phyloP scores from a whole-genome alignment of 495 filamentous ascomycete genomes.

The Penicillium maclennaniae region DNA sequence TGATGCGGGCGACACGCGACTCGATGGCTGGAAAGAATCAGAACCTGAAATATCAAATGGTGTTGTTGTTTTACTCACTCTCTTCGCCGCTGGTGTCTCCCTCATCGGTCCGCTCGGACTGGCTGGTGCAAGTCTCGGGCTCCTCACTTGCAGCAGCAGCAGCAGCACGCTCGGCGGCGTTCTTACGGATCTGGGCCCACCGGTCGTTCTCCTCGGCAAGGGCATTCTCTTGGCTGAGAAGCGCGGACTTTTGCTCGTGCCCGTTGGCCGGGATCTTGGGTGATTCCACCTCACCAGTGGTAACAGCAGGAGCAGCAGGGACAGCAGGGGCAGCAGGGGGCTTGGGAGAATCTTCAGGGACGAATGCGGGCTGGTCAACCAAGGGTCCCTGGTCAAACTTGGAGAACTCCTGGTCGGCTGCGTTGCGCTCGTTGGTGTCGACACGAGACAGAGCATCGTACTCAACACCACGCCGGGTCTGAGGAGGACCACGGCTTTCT shows the following conservation, averaged over 20 bases:
- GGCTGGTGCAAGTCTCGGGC: conserved; percentile 33
- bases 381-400: conserved; percentile 90
- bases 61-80: conserved; percentile 57
- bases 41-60: background rate
- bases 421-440: conserved; percentile 60
- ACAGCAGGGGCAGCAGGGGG: conserved; percentile 14
- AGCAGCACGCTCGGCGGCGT: conserved; percentile 76
- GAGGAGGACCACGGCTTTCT: conserved; percentile 35
- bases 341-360: conserved; percentile 60
- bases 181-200: conserved; percentile 94
- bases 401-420: conserved; percentile 69
- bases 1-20: conserved; percentile 93
- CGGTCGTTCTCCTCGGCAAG: conserved; percentile 37
- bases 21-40: conserved; percentile 66
- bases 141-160: conserved; percentile 55
- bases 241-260: conserved; percentile 23
- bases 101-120: conserved; percentile 62
- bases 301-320: conserved; percentile 13
- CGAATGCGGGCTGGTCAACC: conserved; percentile 78
- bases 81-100: conserved; percentile 92
- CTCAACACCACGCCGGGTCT: conserved; percentile 46
- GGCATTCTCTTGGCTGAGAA: conserved; percentile 20
- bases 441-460: conserved; percentile 57
- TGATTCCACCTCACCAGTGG: conserved; percentile 7
- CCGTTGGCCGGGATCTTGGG: conserved; percentile 24